Base-by-base conservation (phyloP, 2,329 filamentous ascomycete species). In the Sporothrix mexicana region DNA sequence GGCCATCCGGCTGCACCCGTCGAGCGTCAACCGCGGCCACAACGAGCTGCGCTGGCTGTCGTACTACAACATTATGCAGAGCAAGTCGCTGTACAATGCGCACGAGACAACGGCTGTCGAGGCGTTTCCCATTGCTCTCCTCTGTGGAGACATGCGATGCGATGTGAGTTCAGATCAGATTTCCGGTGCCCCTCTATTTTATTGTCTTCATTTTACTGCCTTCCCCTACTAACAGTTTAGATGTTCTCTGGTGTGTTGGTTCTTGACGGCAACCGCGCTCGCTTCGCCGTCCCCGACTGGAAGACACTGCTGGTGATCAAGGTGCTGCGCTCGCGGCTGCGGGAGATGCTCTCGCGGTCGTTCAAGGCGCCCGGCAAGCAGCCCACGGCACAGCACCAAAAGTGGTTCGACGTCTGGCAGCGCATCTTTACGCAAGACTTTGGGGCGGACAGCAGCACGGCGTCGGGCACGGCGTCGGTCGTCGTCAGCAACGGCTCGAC, bases 31-130 rank as follows among this genome's bases (percentile, higher is more conserved):
- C 81, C 94, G 94, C 79, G 88, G 86, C 8, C 85, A 85, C 74
- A 84, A 85, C 64, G 88, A 90, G 55, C 84, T 94, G 53, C 91
- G 90, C 78, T 98, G 93, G 90, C 84, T 99, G 61, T 96, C 93
- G 0, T 99, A 97, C 81, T 98, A 98, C 83, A 93, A 97, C 80
- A 97, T 98, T 76, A 97, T 98, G 93, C 95, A 98, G 81, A 92
- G 92, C 2, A 94, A 91, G 85, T 83, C 93, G 91, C 91, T 92
- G 77, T 93, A 95, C 76, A 97, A 97, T 76, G 96, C 96, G 0
- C 95, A 98, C 76, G 94, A 97, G 79, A 97, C 93, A 2, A 93
- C 91, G 12, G 89, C 91, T 0, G 90, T 92, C 0, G 92, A 97
- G 62, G 91, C 94, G 59, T 92, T 98, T 76, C 90, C 94, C 12